Evolutionary conservation across 2,329 filamentous ascomycete genomes (phyloP).

Genomic region (Beauveria sp.): DNA sequence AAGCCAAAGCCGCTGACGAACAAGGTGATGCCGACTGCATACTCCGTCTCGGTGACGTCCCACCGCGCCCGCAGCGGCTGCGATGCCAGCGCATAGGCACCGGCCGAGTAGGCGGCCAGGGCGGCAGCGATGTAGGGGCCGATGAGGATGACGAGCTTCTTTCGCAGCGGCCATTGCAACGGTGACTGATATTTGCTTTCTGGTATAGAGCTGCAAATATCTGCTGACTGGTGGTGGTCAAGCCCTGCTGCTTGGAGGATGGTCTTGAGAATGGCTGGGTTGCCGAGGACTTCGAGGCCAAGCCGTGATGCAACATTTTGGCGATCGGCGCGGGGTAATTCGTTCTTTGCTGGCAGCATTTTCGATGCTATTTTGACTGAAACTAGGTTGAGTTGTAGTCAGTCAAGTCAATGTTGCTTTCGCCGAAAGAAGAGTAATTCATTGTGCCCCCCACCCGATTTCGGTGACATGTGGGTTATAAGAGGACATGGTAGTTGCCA

Average conservation of each 20-base stretch:
- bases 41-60: constrained; percentile 53
- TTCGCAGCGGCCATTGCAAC: neutral
- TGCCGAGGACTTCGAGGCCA: neutral
- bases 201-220: neutral
- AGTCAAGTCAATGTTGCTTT: no score
- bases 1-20: constrained; percentile 77
- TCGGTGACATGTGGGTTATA: neutral
- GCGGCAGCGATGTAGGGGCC: constrained; percentile 70
- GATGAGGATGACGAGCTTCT: constrained; percentile 63
- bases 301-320: neutral
- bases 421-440: neutral
- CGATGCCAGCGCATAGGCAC: constrained; percentile 67
- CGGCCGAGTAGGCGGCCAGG: constrained; percentile 72
- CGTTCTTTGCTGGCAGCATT: neutral
- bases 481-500: neutral
- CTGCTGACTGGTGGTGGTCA: neutral
- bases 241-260: neutral
- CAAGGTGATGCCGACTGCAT: constrained; percentile 63
- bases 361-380: neutral
- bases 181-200: neutral
- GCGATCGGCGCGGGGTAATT: neutral
- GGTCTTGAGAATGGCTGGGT: neutral
- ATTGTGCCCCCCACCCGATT: neutral
- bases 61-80: constrained; percentile 59
- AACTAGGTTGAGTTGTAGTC: neutral